Percentiles rank a stretch among this genome's conserved stretches.
These are phyloP conservation scores for Venturia effusa DNA, from an alignment of 2,329 filamentous ascomycete genomes.

Conservation along the genomic window DNA sequence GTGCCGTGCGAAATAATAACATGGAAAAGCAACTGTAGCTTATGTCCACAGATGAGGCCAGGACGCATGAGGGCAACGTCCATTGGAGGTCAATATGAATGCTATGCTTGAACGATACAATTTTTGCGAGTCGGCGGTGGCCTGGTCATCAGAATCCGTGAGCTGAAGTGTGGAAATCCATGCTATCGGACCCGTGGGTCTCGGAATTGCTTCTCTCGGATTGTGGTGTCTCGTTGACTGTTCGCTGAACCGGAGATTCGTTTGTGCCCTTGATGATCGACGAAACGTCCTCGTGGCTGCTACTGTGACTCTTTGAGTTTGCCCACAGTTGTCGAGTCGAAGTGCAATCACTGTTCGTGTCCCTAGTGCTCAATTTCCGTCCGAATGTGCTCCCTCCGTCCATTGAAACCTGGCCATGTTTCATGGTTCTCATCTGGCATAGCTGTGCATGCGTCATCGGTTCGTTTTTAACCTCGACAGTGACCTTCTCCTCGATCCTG, in stretches of 20 bases:
- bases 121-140: background rate
- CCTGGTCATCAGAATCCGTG: background rate
- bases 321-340: background rate
- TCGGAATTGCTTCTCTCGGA: background rate
- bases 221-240: background rate
- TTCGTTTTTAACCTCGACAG: slow-evolving; percentile 23
- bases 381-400: background rate
- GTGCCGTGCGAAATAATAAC: too few relatives aligned
- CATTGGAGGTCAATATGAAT: background rate
- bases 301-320: background rate
- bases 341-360: background rate
- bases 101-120: background rate
- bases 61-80: background rate
- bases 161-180: slow-evolving; percentile 6
- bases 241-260: background rate
- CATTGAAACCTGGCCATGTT: background rate
- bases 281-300: background rate
- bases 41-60: background rate
- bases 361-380: background rate
- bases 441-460: slow-evolving; percentile 10
- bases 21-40: too few relatives aligned
- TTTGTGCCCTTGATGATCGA: background rate
- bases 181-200: background rate
- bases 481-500: slow-evolving; percentile 31
- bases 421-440: background rate